phyloP scores from a whole-genome alignment of 75 land plant genomes.

The Pinus tabuliformis region DNA sequence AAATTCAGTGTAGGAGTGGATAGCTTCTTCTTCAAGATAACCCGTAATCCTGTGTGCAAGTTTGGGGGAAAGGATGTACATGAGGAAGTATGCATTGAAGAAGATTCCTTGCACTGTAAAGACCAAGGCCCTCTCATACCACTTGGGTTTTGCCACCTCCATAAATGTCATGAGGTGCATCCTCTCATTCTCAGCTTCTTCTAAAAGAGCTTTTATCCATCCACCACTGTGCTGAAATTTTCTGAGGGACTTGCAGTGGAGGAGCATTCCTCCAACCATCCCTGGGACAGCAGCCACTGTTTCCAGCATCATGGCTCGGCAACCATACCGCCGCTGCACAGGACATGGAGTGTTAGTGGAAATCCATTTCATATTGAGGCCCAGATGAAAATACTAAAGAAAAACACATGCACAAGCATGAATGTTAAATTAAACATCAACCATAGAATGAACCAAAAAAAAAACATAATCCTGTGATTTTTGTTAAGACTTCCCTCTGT shows the following conservation, averaged over 20 bases:
- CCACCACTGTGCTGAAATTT: conserved; percentile 85
- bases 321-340: conserved; percentile 71
- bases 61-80: conserved; percentile 63
- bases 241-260: conserved; percentile 75
- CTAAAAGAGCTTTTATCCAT: conserved; percentile 81
- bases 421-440: too few relatives aligned
- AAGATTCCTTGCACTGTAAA: conserved; percentile 78
- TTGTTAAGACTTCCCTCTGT: neutral
- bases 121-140: conserved; percentile 82
- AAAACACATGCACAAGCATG: neutral
- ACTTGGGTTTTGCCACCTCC: conserved; percentile 76
- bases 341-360: neutral
- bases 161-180: conserved; percentile 96
- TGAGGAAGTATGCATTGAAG: conserved; percentile 77
- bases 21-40: conserved; percentile 85
- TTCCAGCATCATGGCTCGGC: conserved; percentile 92
- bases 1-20: conserved; percentile 80
- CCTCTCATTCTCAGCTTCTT: conserved; percentile 89
- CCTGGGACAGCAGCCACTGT: conserved; percentile 96
- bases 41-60: conserved; percentile 78
- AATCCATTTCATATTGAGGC: neutral
- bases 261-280: conserved; percentile 90
- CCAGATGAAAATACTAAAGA: neutral
- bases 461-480: neutral
- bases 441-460: neutral